phyloP scores from a whole-genome alignment of 768 basidiomycete genomes.

The Kwoniella botswanensis region DNA sequence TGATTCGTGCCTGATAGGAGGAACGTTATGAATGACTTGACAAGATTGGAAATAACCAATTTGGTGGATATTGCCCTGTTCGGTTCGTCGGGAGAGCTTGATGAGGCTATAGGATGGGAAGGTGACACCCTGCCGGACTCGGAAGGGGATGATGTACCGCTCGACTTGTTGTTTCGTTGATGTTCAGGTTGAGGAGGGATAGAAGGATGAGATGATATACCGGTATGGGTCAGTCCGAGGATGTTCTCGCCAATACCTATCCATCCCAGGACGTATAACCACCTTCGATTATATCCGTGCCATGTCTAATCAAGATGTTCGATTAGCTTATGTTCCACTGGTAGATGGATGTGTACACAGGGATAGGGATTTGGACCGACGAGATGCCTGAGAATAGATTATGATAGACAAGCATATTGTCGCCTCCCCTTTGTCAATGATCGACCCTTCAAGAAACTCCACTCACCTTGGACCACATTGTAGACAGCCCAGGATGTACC shows the following conservation, averaged over 20 bases:
- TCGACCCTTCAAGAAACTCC: neutral
- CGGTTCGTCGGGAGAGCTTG: neutral
- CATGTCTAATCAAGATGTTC: conserved; percentile 33
- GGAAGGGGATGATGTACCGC: neutral
- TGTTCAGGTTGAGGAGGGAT: neutral
- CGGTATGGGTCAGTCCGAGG: conserved; percentile 42
- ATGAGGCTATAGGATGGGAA: conserved; percentile 24
- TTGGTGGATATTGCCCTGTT: conserved; percentile 6
- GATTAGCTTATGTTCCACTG: conserved; percentile 2
- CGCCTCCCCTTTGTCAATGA: neutral
- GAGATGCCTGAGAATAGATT: too few species aligned
- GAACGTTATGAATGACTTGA: conserved; percentile 51
- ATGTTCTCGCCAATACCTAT: conserved; percentile 47
- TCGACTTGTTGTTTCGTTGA: too few species aligned
- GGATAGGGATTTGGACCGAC: neutral
- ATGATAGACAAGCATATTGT: too few species aligned
- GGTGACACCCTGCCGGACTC: conserved; percentile 22
- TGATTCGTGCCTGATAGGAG: conserved; percentile 41
- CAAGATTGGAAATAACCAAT: conserved; percentile 32
- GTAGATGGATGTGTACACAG: neutral
- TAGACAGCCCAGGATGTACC: conserved; percentile 42
- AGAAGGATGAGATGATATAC: conserved; percentile 30
- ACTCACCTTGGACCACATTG: conserved; percentile 50
- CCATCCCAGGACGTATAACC: conserved; percentile 44
- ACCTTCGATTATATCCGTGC: conserved; percentile 43